Evolutionary conservation across 1,284 basidiomycete genomes (phyloP).

Genomic region (Gymnopus androsaceus): DNA sequence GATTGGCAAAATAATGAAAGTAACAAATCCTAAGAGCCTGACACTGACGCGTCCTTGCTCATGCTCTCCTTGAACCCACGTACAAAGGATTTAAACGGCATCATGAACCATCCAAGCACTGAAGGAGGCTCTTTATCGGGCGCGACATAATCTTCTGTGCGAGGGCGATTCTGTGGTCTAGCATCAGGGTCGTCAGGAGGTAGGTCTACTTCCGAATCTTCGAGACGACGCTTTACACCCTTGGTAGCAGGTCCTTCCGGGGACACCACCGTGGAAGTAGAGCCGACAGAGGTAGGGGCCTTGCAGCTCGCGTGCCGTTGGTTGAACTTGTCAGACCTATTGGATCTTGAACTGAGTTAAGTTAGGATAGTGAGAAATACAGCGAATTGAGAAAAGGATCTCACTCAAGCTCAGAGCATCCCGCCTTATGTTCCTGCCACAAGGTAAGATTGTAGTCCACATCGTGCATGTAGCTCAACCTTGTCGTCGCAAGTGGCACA

Average conservation of each 20-base stretch:
- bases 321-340: conserved; percentile 17
- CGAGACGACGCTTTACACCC: conserved; percentile 52
- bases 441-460: conserved; percentile 55
- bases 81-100: conserved; percentile 63
- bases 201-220: conserved; percentile 38
- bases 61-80: conserved; percentile 66
- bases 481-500: conserved; percentile 50
- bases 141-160: conserved; percentile 47
- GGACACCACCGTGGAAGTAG: conserved; percentile 29
- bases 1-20: neutral
- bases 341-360: conserved; percentile 2
- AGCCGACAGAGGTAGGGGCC: conserved; percentile 38
- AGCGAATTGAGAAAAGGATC: neutral
- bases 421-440: conserved; percentile 62
- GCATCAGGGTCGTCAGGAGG: conserved; percentile 35
- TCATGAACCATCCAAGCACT: conserved; percentile 56
- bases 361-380: neutral
- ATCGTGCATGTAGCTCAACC: conserved; percentile 46
- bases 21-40: conserved; percentile 10
- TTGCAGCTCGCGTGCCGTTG: conserved; percentile 20
- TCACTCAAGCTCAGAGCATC: conserved; percentile 46
- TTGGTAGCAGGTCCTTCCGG: neutral
- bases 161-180: conserved; percentile 49
- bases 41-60: conserved; percentile 22
- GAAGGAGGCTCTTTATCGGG: conserved; percentile 45